A percentile compares a stretch with the other conserved stretches of the same genome.
Evolutionary conservation across 1,284 basidiomycete genomes (phyloP).

Genomic region (Sanghuangporus weigelae): DNA sequence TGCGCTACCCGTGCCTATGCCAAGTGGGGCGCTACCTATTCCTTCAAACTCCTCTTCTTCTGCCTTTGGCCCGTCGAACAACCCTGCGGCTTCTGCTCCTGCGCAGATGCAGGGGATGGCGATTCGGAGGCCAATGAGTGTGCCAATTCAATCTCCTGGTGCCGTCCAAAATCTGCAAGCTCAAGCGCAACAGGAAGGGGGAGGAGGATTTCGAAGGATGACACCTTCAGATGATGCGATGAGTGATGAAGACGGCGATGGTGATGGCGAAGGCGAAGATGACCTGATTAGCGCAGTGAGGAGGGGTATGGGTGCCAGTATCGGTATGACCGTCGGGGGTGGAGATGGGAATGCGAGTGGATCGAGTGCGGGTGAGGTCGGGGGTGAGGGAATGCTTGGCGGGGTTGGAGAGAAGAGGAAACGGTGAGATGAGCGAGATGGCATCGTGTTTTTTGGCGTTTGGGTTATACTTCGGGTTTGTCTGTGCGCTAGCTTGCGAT

Average conservation of each 20-base stretch:
- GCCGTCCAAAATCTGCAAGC: neutral
- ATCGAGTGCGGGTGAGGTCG: constrained; percentile 11
- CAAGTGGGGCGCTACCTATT: neutral
- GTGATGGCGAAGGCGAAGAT: constrained; percentile 19
- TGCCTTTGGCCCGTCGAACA: neutral
- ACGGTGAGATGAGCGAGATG: constrained; percentile 27
- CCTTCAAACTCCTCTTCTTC: neutral
- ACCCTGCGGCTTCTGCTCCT: neutral
- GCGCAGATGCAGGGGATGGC: constrained; percentile 10
- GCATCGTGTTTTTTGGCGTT: neutral
- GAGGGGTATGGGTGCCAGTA: neutral
- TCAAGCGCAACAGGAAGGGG: no score
- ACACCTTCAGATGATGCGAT: neutral
- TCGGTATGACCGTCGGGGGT: constrained; percentile 16
- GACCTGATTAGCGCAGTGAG: constrained; percentile 15
- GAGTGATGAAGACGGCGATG: constrained; percentile 25
- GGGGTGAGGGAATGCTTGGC: constrained; percentile 20
- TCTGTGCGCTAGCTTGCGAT: neutral
- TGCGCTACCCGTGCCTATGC: constrained; percentile 3
- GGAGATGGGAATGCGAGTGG: constrained; percentile 13
- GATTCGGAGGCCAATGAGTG: constrained; percentile 18
- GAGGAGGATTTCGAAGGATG: no score
- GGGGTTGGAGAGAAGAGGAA: constrained; percentile 40
- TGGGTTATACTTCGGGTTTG: neutral
- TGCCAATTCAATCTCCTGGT: neutral